Conservation (phyloP, 371 early-diverging fungal species). For the Mortierella sp. region DNA sequence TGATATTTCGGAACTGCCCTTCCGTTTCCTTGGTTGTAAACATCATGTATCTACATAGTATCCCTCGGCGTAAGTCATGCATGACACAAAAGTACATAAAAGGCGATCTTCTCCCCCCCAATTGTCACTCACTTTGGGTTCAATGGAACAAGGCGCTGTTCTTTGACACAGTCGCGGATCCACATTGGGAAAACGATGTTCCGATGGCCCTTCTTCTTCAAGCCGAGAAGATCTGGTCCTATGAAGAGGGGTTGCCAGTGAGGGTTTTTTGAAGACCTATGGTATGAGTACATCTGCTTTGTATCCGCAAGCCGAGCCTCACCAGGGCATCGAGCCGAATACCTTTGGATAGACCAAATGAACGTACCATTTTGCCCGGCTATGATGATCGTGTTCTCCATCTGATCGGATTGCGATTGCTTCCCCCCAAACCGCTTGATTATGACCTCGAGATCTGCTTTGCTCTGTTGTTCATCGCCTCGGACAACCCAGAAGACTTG, state of each 20-base stretch:
- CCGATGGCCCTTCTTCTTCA: slow-evolving; percentile 56
- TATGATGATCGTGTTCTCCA: slow-evolving; percentile 60
- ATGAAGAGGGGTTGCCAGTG: background rate
- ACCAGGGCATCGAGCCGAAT: too few relatives aligned
- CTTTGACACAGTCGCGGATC: slow-evolving; percentile 68
- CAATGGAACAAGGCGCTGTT: slow-evolving; percentile 61
- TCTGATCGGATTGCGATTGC: slow-evolving; percentile 59
- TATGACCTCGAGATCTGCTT: slow-evolving; percentile 65
- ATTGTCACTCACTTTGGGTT: slow-evolving; percentile 62
- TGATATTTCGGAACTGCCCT: slow-evolving; percentile 56
- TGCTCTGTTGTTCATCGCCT: slow-evolving; percentile 55
- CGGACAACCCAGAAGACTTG: slow-evolving; percentile 68
- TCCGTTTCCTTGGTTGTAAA: slow-evolving; percentile 62
- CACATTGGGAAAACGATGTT: slow-evolving; percentile 71
- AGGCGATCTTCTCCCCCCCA: too few relatives aligned
- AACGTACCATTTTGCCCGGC: slow-evolving; percentile 62
- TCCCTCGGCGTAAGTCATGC: background rate
- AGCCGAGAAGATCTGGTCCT: slow-evolving; percentile 61
- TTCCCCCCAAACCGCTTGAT: slow-evolving; percentile 73
- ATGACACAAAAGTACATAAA: too few relatives aligned
- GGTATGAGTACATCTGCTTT: too few relatives aligned
- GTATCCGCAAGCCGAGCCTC: too few relatives aligned
- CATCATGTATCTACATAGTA: slow-evolving; percentile 63
- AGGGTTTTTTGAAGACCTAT: too few relatives aligned
- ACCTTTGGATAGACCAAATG: too few relatives aligned